phyloP scores from a whole-genome alignment of 495 filamentous ascomycete genomes.

The Aspergillus panamensis region DNA sequence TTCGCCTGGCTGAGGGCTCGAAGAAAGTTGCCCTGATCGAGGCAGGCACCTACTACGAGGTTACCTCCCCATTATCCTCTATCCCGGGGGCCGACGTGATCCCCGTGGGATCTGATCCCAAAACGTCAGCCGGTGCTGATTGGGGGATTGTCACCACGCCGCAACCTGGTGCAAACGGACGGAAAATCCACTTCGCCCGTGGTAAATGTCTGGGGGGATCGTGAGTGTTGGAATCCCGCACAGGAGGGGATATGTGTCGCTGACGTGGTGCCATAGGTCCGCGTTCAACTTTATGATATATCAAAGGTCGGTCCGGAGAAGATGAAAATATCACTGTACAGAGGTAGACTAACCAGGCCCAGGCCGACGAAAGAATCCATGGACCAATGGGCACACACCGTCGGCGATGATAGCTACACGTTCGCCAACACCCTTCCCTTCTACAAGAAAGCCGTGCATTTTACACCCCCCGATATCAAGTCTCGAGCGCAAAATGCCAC shows the following conservation, averaged over 20 bases:
- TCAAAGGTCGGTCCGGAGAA: constrained; percentile 24
- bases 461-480: constrained; percentile 48
- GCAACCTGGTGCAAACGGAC: constrained; percentile 31
- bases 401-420: constrained; percentile 53
- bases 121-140: constrained; percentile 38
- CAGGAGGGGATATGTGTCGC: too few relatives aligned
- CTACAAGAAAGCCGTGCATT: constrained; percentile 50
- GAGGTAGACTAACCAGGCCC: too few relatives aligned
- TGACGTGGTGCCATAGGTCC: constrained; percentile 21
- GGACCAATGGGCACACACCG: constrained; percentile 53
- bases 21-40: constrained; percentile 50
- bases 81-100: constrained; percentile 41
- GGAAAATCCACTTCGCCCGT: constrained; percentile 39
- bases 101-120: constrained; percentile 32
- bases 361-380: constrained; percentile 40
- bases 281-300: constrained; percentile 38
- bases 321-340: too few relatives aligned
- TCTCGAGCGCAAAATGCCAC: constrained; percentile 41
- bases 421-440: constrained; percentile 52
- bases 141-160: constrained; percentile 44
- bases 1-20: constrained; percentile 39
- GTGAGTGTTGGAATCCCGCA: too few relatives aligned
- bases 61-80: constrained; percentile 37
- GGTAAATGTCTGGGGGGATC: constrained; percentile 41
- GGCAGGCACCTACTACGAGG: constrained; percentile 57